Evolutionary conservation across 2,329 filamentous ascomycete species (phyloP), one percentile per base, ranked within the genome.

Genomic region (Penicillium sp.): DNA sequence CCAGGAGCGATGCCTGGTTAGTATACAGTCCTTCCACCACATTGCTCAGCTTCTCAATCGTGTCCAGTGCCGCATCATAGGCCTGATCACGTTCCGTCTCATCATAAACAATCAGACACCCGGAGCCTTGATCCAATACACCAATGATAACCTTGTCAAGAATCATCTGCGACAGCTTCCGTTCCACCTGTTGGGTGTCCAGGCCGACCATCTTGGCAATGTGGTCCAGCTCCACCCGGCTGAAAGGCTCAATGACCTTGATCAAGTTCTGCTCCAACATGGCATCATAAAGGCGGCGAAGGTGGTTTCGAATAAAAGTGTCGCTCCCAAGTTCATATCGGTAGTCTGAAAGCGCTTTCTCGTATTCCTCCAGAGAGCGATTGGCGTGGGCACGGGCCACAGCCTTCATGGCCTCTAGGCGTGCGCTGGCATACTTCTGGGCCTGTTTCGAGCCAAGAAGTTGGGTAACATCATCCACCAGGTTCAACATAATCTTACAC

Each of bases 181-280:
- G 87, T 85, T 99, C 95, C 56, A 99, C 94, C 79, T 97, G 93
- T 75, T 91, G 88, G 23, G 91, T 96, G 74, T 97, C 94, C 59
- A 99, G 83, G 34, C 93, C 92, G 48, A 99, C 94, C 89, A 97
- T 96, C 81, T 94, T 92, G 65, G 94, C 93, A 68, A 99, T 91
- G 74, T 99, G 94, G 67, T 88, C 89, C 67, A 99, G 96, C 79
- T 99, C 94, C 50, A 99, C 94, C 59, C 92, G 87, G 69, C 91
- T 96, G 79, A 97, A 99, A 19, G 94, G 94, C 82, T 99, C 94
- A 72, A 99, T 99, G 60, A 99, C 94, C 82, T 99, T 97, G 84
- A 97, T 95, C 37, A 99, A 84, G 77, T 99, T 99, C 83, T 99
- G 94, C 81, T 99, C 94, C 71, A 99, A 78, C 92, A 99, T 97